Percentiles rank a stretch among this genome's conserved stretches.
Evolutionary conservation across 73 alveolate genomes (phyloP).

Genomic region (Paramecium sonneborni): DNA sequence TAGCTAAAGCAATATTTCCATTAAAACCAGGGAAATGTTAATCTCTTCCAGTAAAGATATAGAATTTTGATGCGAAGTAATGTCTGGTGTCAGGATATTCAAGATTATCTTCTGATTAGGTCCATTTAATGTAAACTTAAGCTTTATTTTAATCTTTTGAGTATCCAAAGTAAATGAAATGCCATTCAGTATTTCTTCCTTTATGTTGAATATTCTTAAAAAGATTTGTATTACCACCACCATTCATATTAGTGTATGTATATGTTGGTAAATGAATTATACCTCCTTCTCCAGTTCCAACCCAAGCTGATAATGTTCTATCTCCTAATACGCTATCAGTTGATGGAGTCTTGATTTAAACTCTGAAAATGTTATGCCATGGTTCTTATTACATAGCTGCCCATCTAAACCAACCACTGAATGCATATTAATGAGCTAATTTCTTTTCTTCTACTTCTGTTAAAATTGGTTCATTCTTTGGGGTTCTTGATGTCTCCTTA

Average conservation of each 20-base stretch:
- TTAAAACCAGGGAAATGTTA: background rate
- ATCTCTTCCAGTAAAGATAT: constrained; percentile 30
- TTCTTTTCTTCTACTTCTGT: background rate
- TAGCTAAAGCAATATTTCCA: constrained; percentile 32
- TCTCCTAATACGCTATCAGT: background rate
- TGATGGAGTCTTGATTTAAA: background rate
- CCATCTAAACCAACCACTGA: constrained; percentile 35
- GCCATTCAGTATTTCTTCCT: constrained; percentile 33
- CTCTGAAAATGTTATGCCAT: constrained; percentile 21
- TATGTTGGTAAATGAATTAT: background rate
- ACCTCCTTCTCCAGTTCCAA: constrained; percentile 36
- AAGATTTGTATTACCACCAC: background rate
- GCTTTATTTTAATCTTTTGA: constrained; percentile 25
- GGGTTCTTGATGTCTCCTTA: background rate
- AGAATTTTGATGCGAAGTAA: constrained; percentile 8
- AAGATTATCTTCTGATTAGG: constrained; percentile 21
- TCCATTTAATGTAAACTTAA: constrained; percentile 33
- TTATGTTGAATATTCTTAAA: background rate
- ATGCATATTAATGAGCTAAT: constrained; percentile 21
- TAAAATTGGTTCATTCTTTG: background rate
- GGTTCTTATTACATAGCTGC: background rate
- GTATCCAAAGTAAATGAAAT: constrained; percentile 8
- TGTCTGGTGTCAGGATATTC: constrained; percentile 39
- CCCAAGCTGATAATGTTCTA: constrained; percentile 8
- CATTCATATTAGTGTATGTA: constrained; percentile 32